Evolutionary conservation across 2,329 filamentous ascomycete species (phyloP).

Genomic region (Beauveria caledonica): DNA sequence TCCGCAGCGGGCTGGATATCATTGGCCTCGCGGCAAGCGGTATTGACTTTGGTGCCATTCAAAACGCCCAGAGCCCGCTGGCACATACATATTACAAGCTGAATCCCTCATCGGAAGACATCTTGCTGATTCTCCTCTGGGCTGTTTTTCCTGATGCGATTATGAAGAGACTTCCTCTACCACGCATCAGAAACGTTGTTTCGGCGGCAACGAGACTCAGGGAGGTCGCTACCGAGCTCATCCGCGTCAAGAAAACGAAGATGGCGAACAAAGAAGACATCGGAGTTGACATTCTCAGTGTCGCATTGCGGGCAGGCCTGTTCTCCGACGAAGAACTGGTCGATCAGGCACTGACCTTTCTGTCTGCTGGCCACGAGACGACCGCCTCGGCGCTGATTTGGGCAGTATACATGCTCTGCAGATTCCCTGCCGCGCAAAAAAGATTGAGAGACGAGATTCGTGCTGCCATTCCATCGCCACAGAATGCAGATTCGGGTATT

Average conservation of each 20-base stretch:
- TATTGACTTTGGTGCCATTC: slow-evolving; percentile 24
- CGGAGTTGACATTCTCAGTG: slow-evolving; percentile 11
- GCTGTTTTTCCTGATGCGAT: slow-evolving; percentile 7
- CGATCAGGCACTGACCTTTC: slow-evolving; percentile 4
- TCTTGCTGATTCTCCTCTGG: slow-evolving; percentile 2
- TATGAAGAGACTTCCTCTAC: not conserved
- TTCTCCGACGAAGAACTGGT: not conserved
- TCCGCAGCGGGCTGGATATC: slow-evolving; percentile 25
- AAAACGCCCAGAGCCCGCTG: slow-evolving; percentile 25
- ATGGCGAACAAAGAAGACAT: slow-evolving; percentile 17
- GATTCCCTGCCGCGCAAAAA: not conserved
- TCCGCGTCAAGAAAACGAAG: not conserved
- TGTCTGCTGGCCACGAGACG: slow-evolving; percentile 2
- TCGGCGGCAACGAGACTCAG: not conserved
- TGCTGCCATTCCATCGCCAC: not conserved
- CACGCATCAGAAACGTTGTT: not conserved
- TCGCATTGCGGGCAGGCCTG: not conserved
- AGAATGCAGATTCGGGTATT: not conserved
- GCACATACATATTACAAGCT: slow-evolving; percentile 25
- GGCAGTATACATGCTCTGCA: not conserved
- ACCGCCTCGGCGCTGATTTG: not conserved
- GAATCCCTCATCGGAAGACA: slow-evolving; percentile 5
- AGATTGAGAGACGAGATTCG: not conserved
- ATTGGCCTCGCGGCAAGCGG: slow-evolving; percentile 26
- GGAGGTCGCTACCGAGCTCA: not conserved